Conservation (phyloP, 352 stramenopile species). For the Pythium monospermum region DNA sequence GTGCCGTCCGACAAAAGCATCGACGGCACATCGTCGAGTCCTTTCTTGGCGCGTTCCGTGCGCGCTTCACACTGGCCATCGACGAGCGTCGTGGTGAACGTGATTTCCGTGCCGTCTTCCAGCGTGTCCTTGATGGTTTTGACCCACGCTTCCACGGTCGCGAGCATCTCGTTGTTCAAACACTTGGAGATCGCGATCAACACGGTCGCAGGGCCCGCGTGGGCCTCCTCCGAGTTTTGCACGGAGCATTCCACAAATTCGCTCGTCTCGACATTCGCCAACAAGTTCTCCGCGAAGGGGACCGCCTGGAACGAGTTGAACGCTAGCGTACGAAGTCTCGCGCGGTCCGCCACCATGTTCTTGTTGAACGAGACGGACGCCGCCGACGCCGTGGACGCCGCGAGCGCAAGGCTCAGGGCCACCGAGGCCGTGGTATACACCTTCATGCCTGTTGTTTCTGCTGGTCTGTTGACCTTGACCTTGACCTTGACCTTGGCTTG, state of each 20-base stretch:
- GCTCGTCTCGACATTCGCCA: conserved; percentile 4
- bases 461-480: too few relatives aligned
- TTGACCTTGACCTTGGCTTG: too few relatives aligned
- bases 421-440: conserved; percentile 10
- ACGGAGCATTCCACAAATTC: not conserved
- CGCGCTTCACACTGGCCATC: conserved; percentile 32
- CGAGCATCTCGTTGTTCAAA: conserved; percentile 34
- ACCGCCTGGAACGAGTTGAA: conserved; percentile 18
- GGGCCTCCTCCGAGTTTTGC: not conserved
- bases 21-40: not conserved
- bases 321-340: conserved; percentile 18
- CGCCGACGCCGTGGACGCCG: conserved; percentile 8
- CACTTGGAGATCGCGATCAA: conserved; percentile 68
- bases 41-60: conserved; percentile 25
- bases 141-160: conserved; percentile 45
- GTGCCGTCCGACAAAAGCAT: conserved; percentile 12
- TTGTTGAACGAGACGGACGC: conserved; percentile 24
- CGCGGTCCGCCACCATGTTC: conserved; percentile 6
- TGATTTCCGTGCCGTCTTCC: conserved; percentile 12
- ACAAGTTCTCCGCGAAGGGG: conserved; percentile 7
- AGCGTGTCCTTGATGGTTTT: conserved; percentile 17
- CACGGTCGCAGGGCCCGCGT: conserved; percentile 27
- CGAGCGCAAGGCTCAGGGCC: conserved; percentile 5
- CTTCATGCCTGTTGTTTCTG: too few relatives aligned
- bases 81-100: conserved; percentile 40